These are phyloP conservation scores for Diutina ranongensis DNA, from an alignment of 1,139 yeast genomes.

Conservation along the genomic window DNA sequence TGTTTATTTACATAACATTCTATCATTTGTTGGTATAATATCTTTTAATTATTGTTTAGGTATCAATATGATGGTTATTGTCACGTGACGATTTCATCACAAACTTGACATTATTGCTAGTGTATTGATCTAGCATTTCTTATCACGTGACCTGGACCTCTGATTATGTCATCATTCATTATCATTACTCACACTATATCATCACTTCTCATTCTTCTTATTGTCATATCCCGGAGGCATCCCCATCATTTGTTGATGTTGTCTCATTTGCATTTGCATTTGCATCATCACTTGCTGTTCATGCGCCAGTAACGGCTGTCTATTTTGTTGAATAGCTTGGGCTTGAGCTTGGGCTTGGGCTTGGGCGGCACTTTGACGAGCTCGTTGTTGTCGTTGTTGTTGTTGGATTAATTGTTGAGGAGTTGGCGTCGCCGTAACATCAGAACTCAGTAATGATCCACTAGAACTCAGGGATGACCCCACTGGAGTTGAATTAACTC, in stretches of 20 bases:
- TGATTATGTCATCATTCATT: not conserved
- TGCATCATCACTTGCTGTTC: conserved; percentile 5
- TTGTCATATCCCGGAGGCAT: conserved; percentile 2
- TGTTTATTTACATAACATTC: no score
- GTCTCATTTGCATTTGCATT: conserved; percentile 6
- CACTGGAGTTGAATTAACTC: no score
- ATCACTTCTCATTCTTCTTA: not conserved
- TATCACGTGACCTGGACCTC: no score
- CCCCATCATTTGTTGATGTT: conserved; percentile 5
- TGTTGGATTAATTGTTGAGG: conserved; percentile 4
- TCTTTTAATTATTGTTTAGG: no score
- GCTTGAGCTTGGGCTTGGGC: not conserved
- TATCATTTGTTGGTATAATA: no score
- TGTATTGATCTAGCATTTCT: no score
- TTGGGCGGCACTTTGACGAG: not conserved
- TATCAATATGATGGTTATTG: no score
- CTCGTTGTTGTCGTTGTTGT: conserved; percentile 4
- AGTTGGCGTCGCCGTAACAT: not conserved
- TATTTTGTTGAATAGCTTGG: not conserved
- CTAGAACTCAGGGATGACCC: not conserved
- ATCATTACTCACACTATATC: not conserved
- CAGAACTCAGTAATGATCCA: not conserved
- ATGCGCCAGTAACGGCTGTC: conserved; percentile 3
- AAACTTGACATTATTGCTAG: no score
- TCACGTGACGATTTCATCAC: no score